These are phyloP conservation scores for Sphagnurus paluster DNA, from an alignment of 1,284 basidiomycete genomes.

Conservation along the genomic window DNA sequence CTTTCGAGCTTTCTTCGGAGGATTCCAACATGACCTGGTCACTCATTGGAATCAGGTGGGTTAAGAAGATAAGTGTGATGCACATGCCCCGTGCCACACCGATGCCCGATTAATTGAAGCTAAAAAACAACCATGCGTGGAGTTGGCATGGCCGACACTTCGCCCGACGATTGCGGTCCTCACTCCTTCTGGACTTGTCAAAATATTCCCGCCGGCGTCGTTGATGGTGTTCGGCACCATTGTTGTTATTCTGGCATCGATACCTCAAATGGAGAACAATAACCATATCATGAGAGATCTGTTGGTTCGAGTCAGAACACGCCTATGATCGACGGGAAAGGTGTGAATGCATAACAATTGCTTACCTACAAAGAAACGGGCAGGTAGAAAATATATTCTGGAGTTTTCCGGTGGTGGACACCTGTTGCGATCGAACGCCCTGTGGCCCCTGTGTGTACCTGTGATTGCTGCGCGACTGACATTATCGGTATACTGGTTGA, in stretches of 20 bases:
- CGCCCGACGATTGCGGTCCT: slow-evolving; percentile 3
- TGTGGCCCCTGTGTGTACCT: not conserved
- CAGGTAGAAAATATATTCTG: slow-evolving; percentile 7
- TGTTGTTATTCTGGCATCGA: slow-evolving; percentile 8
- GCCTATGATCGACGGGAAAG: slow-evolving; percentile 2
- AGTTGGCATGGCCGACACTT: too few species aligned
- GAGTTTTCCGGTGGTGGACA: not conserved
- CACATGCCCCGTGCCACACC: not conserved
- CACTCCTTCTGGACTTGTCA: slow-evolving; percentile 1
- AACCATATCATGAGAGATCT: slow-evolving; percentile 13
- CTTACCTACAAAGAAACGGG: slow-evolving; percentile 9
- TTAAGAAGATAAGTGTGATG: slow-evolving; percentile 7
- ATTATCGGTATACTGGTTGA: not conserved
- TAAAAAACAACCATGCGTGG: too few species aligned
- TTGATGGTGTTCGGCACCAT: slow-evolving; percentile 6
- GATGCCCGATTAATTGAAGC: too few species aligned
- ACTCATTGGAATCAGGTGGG: slow-evolving; percentile 3
- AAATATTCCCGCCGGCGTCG: slow-evolving; percentile 6
- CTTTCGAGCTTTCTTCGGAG: slow-evolving; percentile 4
- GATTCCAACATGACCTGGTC: slow-evolving; percentile 9
- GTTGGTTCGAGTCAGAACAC: slow-evolving; percentile 15
- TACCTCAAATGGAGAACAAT: slow-evolving; percentile 15
- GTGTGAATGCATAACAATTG: too few species aligned
- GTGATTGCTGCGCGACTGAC: slow-evolving; percentile 7
- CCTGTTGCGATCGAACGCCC: slow-evolving; percentile 3